Percentiles rank a stretch among this genome's conserved stretches.
Evolutionary conservation across 2,329 filamentous ascomycete genomes (phyloP).

Genomic region (Claviceps sp.): DNA sequence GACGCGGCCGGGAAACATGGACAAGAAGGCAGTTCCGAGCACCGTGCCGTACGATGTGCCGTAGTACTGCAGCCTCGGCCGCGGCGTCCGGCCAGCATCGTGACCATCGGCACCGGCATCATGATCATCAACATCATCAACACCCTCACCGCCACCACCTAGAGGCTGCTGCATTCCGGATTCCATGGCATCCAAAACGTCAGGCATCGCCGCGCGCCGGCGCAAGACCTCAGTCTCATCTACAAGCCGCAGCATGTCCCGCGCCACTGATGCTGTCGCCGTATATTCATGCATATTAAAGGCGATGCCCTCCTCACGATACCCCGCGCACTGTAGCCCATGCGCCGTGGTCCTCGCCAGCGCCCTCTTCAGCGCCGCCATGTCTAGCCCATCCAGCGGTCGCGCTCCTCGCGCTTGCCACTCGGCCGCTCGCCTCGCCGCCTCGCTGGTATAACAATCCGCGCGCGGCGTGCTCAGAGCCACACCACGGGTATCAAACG

Average conservation of each 20-base stretch:
- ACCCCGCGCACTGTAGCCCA: conserved; percentile 14
- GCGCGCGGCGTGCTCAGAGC: conserved; percentile 2
- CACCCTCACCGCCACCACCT: neutral
- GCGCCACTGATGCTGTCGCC: conserved; percentile 4
- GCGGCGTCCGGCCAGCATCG: neutral
- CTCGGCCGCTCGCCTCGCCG: conserved; percentile 13
- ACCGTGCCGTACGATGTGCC: conserved; percentile 28
- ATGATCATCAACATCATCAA: neutral
- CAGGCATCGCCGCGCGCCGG: neutral
- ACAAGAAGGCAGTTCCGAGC: conserved; percentile 12
- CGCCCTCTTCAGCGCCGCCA: neutral
- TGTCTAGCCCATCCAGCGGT: conserved; percentile 6
- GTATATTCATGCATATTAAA: conserved; percentile 14
- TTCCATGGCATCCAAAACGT: neutral
- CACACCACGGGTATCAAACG: conserved; percentile 26
- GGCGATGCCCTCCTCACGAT: conserved; percentile 3
- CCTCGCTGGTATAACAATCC: conserved; percentile 7
- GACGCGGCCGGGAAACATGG: conserved; percentile 16
- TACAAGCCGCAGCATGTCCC: conserved; percentile 4
- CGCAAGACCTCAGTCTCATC: conserved; percentile 5
- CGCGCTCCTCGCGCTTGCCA: conserved; percentile 18
- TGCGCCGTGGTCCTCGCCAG: conserved; percentile 10
- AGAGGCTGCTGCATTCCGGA: neutral
- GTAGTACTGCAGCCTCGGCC: conserved; percentile 25
- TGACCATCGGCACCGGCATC: neutral